Percentiles rank a stretch among this genome's conserved stretches.
These are phyloP conservation scores for Miscanthus lutarioriparius DNA, from an alignment of 176 grass and related monocot species.

Conservation along the genomic window DNA sequence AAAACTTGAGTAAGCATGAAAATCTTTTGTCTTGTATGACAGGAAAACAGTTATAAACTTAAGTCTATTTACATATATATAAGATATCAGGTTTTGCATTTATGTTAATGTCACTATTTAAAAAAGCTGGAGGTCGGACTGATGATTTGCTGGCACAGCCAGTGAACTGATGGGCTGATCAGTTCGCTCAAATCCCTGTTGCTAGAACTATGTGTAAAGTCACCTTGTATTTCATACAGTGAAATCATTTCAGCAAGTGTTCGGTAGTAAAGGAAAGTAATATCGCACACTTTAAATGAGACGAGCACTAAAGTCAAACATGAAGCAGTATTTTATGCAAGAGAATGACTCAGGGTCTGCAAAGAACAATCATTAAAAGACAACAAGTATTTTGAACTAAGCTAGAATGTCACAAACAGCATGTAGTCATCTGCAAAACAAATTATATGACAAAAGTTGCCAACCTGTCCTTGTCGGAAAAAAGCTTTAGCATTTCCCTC, in stretches of 20 bases:
- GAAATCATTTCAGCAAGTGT: neutral
- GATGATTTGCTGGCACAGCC: neutral
- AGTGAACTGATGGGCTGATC: neutral
- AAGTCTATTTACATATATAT: neutral
- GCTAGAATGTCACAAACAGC: slow-evolving; percentile 17
- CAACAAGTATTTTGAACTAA: slow-evolving; percentile 3
- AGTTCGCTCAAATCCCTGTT: neutral
- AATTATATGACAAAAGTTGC: slow-evolving; percentile 30
- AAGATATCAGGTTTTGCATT: neutral
- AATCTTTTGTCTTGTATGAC: neutral
- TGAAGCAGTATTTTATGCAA: neutral
- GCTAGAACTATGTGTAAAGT: neutral
- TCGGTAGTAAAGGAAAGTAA: neutral
- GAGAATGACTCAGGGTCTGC: neutral
- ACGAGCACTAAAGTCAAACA: neutral
- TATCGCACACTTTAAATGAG: slow-evolving; percentile 12
- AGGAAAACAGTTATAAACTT: neutral
- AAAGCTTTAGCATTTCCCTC: slow-evolving; percentile 98
- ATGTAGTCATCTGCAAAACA: neutral
- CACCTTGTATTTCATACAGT: neutral
- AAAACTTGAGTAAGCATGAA: neutral
- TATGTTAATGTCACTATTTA: neutral
- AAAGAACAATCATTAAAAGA: neutral
- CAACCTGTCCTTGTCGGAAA: slow-evolving; percentile 97
- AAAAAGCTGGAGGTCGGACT: neutral